A percentile compares a stretch with the other conserved stretches of the same genome.
phyloP scores from a whole-genome alignment of 1,284 basidiomycete genomes.

The Microbotryum scabiosae region DNA sequence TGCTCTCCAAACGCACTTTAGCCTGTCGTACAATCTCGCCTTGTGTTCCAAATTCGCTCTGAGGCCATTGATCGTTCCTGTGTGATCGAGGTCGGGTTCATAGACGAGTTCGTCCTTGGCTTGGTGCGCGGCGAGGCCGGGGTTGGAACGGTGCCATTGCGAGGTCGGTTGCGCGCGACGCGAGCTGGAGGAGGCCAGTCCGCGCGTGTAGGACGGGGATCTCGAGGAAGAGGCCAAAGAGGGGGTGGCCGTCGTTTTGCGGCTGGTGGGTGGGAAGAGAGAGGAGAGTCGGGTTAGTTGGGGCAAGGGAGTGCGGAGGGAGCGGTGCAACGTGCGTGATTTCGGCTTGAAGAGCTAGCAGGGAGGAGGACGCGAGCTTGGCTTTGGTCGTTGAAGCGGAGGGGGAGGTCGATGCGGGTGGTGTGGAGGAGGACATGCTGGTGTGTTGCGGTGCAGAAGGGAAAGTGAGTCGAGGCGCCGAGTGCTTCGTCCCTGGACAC shows the following conservation, averaged over 20 bases:
- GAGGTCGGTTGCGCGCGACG: constrained; percentile 4
- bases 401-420: too few species aligned
- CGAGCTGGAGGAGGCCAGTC: neutral
- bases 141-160: constrained; percentile 20
- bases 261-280: too few species aligned
- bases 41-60: constrained; percentile 28
- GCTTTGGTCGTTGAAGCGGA: too few species aligned
- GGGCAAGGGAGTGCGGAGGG: neutral
- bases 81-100: constrained; percentile 10
- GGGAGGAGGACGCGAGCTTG: constrained; percentile 12
- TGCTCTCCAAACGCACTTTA: constrained; percentile 9
- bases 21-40: constrained; percentile 31
- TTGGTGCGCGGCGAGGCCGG: constrained; percentile 6
- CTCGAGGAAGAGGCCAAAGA: too few species aligned
- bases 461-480: too few species aligned
- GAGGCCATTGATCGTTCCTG: neutral
- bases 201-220: too few species aligned
- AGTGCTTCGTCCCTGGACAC: too few species aligned
- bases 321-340: constrained; percentile 12
- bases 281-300: too few species aligned
- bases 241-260: too few species aligned
- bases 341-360: constrained; percentile 24
- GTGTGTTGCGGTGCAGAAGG: too few species aligned
- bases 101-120: constrained; percentile 15
- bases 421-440: too few species aligned